Evolutionary conservation across 768 basidiomycete genomes (phyloP), one percentile per base, ranked within the genome.

Genomic region (Hygrophorus russula): DNA sequence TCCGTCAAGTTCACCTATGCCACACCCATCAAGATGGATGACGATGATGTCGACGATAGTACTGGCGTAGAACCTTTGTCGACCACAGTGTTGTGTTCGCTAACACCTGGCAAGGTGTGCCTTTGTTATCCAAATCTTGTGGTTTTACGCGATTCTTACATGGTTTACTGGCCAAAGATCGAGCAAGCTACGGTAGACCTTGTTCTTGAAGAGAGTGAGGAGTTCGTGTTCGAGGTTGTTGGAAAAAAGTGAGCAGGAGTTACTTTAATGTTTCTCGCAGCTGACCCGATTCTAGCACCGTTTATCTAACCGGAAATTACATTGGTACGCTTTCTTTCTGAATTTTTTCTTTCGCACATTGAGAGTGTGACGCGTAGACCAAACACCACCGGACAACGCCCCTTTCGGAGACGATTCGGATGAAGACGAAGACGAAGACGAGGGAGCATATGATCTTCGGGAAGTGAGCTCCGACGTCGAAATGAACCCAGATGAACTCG

Each of bases 401-500:
- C 74, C 76, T 2, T 69, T 59, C 49, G 66, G 58, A 27, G 65
- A 56, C 18, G 59, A 64, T 28, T 58, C 61, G 20, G 72, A 63
- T 33, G 74, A 78, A 41, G 55, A 61, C n/a, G 79, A 78, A 41
- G 55, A 61, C n/a, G 79, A 78, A 17, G 65, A 66, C 5, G 70
- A 82, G 34, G 78, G 76, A 39, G 78, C 64, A 0, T 82, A 72
- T 48, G 71, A 78, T 51, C 69, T 86, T n/a, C 73, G 70, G 31
- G 82, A 85, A 45, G 80, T 89, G 42, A 82, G 80, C 62, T 88
- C 82, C 5, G 89, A 91, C 53, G 84, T 88, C 32, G 86, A 90
- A 56, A 68, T 90, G 53, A 70, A 82, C 50, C 68, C 69, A 0
- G 71, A 71, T 30, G 82, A 80, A 11, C 48, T 82, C 12, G 69